These are phyloP conservation scores for Lojkania enalia DNA, from an alignment of 2,329 filamentous ascomycete genomes.

Conservation along the genomic window DNA sequence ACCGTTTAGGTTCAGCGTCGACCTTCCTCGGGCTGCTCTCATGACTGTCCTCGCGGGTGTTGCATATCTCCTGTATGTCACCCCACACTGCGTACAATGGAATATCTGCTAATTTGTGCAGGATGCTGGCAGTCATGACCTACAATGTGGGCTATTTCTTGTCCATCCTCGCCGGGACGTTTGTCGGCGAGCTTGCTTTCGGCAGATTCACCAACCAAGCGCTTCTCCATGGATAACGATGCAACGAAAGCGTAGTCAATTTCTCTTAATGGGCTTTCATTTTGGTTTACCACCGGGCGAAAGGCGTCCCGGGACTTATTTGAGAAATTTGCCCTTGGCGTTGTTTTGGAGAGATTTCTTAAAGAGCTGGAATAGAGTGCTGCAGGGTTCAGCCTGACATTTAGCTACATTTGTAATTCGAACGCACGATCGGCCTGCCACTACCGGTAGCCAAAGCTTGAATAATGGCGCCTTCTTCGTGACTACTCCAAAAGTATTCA, in stretches of 20 bases:
- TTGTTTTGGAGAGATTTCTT: conserved; percentile 7
- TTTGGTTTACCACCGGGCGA: conserved; percentile 13
- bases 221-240: conserved; percentile 37
- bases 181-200: conserved; percentile 81
- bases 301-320: conserved; percentile 7
- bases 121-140: conserved; percentile 92
- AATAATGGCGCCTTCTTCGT: background rate
- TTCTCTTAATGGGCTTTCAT: conserved; percentile 2
- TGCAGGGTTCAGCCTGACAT: conserved; percentile 17
- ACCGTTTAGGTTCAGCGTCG: conserved; percentile 82
- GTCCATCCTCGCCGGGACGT: conserved; percentile 75
- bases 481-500: background rate
- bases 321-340: conserved; percentile 14
- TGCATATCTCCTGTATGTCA: conserved; percentile 80
- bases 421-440: conserved; percentile 17
- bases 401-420: conserved; percentile 6
- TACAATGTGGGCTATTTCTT: conserved; percentile 85
- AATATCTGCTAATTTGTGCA: conserved; percentile 46
- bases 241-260: conserved; percentile 14
- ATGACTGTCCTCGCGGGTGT: conserved; percentile 75
- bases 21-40: conserved; percentile 71
- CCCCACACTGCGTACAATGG: background rate
- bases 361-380: conserved; percentile 18
- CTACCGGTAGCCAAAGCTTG: conserved; percentile 28
- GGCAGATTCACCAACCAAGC: conserved; percentile 66